Percentiles rank a stretch among this genome's conserved stretches.
phyloP scores from a whole-genome alignment of 768 basidiomycete genomes.

The Tylopilus rubrobrunneus region DNA sequence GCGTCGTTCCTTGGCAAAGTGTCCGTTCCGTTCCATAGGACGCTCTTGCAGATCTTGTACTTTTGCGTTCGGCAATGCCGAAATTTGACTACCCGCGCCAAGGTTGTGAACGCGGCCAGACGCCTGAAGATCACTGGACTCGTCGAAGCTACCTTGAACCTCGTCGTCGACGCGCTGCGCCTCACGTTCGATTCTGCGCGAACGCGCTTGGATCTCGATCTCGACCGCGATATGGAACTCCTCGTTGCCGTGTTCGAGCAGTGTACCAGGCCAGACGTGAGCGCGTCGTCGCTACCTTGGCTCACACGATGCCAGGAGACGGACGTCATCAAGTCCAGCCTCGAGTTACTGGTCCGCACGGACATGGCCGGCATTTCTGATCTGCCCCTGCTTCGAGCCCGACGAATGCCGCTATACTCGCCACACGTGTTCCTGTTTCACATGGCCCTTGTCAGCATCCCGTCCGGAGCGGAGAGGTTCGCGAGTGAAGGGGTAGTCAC shows the following conservation, averaged over 20 bases:
- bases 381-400: slow-evolving; percentile 54
- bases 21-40: slow-evolving; percentile 71
- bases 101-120: slow-evolving; percentile 55
- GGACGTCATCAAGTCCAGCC: slow-evolving; percentile 69
- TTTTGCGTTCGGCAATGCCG: slow-evolving; percentile 68
- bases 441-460: slow-evolving; percentile 76
- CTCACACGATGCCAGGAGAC: slow-evolving; percentile 76
- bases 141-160: slow-evolving; percentile 56
- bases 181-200: slow-evolving; percentile 64
- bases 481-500: slow-evolving; percentile 78
- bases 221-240: slow-evolving; percentile 79
- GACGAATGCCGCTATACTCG: slow-evolving; percentile 67
- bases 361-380: slow-evolving; percentile 72
- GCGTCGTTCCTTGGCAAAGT: slow-evolving; percentile 65
- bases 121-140: slow-evolving; percentile 55
- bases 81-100: slow-evolving; percentile 44
- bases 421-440: slow-evolving; percentile 83
- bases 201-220: slow-evolving; percentile 51
- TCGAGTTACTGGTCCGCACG: slow-evolving; percentile 66
- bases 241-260: slow-evolving; percentile 82
- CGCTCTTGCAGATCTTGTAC: slow-evolving; percentile 75
- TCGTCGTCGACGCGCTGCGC: slow-evolving; percentile 66
- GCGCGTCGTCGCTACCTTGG: slow-evolving; percentile 71
- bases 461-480: slow-evolving; percentile 77
- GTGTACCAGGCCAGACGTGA: slow-evolving; percentile 66